phyloP scores from a whole-genome alignment of 2,329 filamentous ascomycete species.

The Lachnellula arida region DNA sequence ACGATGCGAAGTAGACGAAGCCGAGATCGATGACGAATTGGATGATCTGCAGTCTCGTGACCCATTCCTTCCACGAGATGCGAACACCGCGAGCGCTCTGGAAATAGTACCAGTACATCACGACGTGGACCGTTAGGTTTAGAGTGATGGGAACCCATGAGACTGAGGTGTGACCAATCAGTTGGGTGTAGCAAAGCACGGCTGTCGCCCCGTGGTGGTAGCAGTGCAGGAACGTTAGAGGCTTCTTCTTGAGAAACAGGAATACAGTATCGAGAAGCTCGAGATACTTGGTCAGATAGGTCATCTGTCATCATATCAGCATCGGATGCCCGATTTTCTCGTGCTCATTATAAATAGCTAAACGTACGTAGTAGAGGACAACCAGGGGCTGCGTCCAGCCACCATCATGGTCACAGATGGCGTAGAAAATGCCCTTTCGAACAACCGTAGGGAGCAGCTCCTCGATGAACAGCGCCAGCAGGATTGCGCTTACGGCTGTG shows the following conservation, averaged over 20 bases:
- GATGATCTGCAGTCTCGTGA: constrained; percentile 93
- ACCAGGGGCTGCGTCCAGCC: constrained; percentile 94
- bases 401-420: constrained; percentile 76
- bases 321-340: neutral
- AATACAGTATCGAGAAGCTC: constrained; percentile 95
- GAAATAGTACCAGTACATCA: constrained; percentile 99
- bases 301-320: constrained; percentile 56
- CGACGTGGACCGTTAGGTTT: constrained; percentile 90
- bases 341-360: neutral
- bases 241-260: constrained; percentile 99
- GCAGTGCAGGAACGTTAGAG: constrained; percentile 96
- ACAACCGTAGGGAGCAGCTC: constrained; percentile 84
- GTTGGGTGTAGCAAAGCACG: constrained; percentile 95
- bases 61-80: constrained; percentile 99
- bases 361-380: constrained; percentile 88
- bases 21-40: constrained; percentile 97
- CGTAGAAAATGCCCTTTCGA: constrained; percentile 77
- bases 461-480: constrained; percentile 84
- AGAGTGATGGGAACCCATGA: constrained; percentile 93
- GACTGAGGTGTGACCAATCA: constrained; percentile 86
- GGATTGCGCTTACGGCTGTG: constrained; percentile 74
- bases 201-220: constrained; percentile 98
- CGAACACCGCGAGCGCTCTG: constrained; percentile 91
- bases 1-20: constrained; percentile 99
- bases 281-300: constrained; percentile 97